phyloP scores from a whole-genome alignment of 257 asterid species.

The Euphrasia confusa region DNA sequence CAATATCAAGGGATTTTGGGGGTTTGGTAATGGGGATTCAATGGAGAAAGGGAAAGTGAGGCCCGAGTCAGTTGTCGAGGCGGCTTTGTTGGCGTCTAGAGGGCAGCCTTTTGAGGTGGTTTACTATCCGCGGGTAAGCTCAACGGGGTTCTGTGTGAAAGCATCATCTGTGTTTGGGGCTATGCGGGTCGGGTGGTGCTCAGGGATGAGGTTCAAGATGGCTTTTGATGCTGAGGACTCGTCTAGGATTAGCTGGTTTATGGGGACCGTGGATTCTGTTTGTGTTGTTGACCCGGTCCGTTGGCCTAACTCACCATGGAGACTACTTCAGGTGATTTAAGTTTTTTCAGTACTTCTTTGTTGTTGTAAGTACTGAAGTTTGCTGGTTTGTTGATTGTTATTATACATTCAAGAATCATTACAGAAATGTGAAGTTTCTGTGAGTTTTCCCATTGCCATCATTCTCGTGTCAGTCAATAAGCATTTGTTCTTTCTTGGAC shows the following conservation, averaged over 20 bases:
- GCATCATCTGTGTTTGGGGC: slow-evolving; percentile 39
- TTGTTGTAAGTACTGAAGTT: not conserved
- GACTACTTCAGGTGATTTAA: slow-evolving; percentile 53
- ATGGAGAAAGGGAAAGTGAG: not conserved
- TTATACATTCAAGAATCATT: too few species aligned
- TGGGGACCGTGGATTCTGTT: slow-evolving; percentile 56
- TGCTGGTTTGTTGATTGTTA: too few species aligned
- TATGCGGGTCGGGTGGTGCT: slow-evolving; percentile 49
- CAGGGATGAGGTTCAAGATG: slow-evolving; percentile 67
- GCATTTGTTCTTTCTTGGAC: too few species aligned
- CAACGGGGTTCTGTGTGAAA: slow-evolving; percentile 61
- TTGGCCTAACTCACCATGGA: slow-evolving; percentile 74
- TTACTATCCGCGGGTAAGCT: slow-evolving; percentile 51
- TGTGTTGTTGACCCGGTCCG: slow-evolving; percentile 45
- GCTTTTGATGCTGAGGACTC: slow-evolving; percentile 68
- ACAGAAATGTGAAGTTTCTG: not conserved
- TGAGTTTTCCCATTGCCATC: not conserved
- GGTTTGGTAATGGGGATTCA: not conserved
- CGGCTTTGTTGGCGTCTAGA: not conserved
- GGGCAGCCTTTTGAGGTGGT: slow-evolving; percentile 23
- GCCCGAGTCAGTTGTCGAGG: not conserved
- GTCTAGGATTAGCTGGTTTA: slow-evolving; percentile 62
- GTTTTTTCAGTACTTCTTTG: not conserved
- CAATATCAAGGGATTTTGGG: not conserved
- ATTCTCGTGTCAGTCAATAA: too few species aligned